phyloP scores from a whole-genome alignment of 192 early-diverging fungal species.

The Lobosporangium transversale region DNA sequence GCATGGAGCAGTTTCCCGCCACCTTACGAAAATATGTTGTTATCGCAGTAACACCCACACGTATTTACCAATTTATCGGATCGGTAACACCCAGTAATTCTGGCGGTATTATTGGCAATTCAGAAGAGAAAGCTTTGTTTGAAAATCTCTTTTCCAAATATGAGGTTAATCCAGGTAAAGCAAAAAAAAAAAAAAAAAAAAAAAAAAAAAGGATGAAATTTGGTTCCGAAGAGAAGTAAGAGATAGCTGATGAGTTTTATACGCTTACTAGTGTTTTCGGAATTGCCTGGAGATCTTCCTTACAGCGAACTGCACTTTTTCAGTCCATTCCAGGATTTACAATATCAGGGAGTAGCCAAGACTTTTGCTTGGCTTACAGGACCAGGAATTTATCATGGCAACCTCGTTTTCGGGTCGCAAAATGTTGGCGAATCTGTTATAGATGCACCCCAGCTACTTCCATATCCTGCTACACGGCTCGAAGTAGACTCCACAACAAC shows the following conservation, averaged over 20 bases:
- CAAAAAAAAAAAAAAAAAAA: neutral
- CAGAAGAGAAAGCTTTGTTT: conserved; percentile 76
- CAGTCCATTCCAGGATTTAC: conserved; percentile 72
- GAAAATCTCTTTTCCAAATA: conserved; percentile 77
- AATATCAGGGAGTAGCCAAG: conserved; percentile 72
- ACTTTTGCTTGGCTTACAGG: conserved; percentile 93
- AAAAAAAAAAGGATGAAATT: neutral
- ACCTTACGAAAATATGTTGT: conserved; percentile 81
- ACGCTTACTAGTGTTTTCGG: conserved; percentile 60
- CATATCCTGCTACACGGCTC: conserved; percentile 69
- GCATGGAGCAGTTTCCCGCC: conserved; percentile 83
- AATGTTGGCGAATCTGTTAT: conserved; percentile 82
- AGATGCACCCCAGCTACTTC: conserved; percentile 82
- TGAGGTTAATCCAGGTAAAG: conserved; percentile 71
- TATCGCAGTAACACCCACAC: conserved; percentile 81
- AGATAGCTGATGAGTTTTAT: neutral
- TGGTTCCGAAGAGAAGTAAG: neutral
- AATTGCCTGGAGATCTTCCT: conserved; percentile 64
- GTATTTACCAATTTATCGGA: conserved; percentile 95
- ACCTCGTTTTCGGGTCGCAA: conserved; percentile 80
- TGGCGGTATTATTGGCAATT: conserved; percentile 54
- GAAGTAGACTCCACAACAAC: conserved; percentile 48
- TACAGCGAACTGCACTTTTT: conserved; percentile 75
- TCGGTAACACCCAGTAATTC: conserved; percentile 54
- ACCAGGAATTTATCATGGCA: conserved; percentile 89